These are phyloP conservation scores for Fragaria ananassa DNA, from an alignment of 306 rosid species.

Conservation along the genomic window DNA sequence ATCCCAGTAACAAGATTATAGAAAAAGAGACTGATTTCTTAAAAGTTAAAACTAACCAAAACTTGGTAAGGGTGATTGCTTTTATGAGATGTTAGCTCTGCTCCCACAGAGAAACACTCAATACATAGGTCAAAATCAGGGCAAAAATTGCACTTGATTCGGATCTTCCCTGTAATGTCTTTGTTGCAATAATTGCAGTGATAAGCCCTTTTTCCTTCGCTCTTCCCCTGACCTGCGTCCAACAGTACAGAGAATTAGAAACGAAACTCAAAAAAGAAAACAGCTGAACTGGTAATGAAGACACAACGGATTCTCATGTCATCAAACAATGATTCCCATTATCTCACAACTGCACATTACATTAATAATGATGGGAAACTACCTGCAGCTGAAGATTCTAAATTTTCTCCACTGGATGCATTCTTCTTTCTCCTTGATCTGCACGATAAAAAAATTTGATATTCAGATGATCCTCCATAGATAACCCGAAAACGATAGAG, in stretches of 20 bases:
- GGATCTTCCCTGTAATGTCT: slow-evolving; percentile 92
- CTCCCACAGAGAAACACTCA: slow-evolving; percentile 97
- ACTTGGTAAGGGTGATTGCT: slow-evolving; percentile 88
- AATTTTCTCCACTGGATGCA: slow-evolving; percentile 78
- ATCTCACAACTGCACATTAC: not conserved
- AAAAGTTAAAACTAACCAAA: slow-evolving; percentile 62
- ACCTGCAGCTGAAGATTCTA: slow-evolving; percentile 79
- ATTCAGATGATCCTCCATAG: slow-evolving; percentile 8
- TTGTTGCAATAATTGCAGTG: slow-evolving; percentile 98
- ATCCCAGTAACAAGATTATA: not conserved
- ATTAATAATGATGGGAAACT: slow-evolving; percentile 8
- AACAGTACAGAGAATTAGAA: slow-evolving; percentile 3
- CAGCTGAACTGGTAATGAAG: not conserved
- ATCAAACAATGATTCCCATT: not conserved
- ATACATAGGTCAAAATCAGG: slow-evolving; percentile 95
- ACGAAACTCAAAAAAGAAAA: not conserved
- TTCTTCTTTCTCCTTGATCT: slow-evolving; percentile 96
- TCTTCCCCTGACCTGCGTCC: slow-evolving; percentile 70
- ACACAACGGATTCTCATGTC: not conserved
- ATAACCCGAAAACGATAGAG: not conserved
- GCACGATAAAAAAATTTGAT: slow-evolving; percentile 29
- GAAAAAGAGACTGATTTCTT: not conserved
- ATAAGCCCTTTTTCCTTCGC: slow-evolving; percentile 84
- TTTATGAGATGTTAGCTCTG: slow-evolving; percentile 87
- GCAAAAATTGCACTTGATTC: slow-evolving; percentile 84